Evolutionary conservation across 225 moss, liverwort and hornwort genomes (phyloP), one percentile per base, ranked within the genome.

Genomic region (Climacium dendroides): DNA sequence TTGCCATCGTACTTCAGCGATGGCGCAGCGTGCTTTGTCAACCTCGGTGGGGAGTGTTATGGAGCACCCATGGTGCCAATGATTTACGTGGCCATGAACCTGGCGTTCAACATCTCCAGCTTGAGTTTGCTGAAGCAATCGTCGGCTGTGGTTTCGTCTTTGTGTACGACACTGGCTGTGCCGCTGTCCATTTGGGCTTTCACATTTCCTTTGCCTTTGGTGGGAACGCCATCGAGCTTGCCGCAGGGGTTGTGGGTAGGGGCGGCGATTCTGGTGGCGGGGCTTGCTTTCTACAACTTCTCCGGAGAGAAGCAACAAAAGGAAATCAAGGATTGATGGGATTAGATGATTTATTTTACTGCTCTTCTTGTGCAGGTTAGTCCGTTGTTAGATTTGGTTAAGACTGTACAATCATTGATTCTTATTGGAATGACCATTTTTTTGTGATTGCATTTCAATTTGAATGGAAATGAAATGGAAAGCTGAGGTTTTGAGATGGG

Each of bases 111-210:
- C 78, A 88, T 88, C 59, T 47, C 88, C 2, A 88, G 84, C 12
- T 32, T 88, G 22, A 88, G 88, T 34, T 71, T 88, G 84, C 4
- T 88, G 50, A 88, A 88, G 84, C 88, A 88, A 23, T 84, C 84
- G 10, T 88, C 88, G 1, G 88, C 88, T 4, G 88, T 88, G 70
- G 88, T 88, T 2, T 84, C 84, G 24, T 84, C 84, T 7, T 70
- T 88, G 11, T 84, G 71, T 10, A 84, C 84, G 0, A 88, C 84
- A 5, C 79, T 88, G 2, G 88, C 88, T 1, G 88, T 88, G 71
- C 88, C 88, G 60, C 43, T 88, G 6, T 88, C 88, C 29, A 84
- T 88, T 6, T 88, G 88, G 88, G 88, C 88, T 2, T 88, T 88
- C 5, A 88, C 88, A 3, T 78, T 84, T 12, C 84, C 84, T 24